These are phyloP conservation scores for Trypanosoma caninum DNA, from an alignment of 208 protist species.

Conservation along the genomic window DNA sequence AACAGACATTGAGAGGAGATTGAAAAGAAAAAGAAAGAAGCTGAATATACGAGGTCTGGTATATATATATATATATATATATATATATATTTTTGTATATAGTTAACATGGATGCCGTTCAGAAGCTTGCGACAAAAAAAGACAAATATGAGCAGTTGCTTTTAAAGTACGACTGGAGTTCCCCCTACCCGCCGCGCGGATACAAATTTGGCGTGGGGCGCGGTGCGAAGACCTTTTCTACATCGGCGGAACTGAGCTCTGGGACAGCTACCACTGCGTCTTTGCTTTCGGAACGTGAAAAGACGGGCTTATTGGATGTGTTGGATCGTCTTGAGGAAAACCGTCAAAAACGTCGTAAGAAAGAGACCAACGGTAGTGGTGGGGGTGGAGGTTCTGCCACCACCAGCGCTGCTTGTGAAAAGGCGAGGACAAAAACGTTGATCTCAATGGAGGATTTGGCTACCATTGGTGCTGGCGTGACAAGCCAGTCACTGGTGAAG, in stretches of 20 bases:
- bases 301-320: slow-evolving; percentile 30
- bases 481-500: slow-evolving; percentile 28
- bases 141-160: slow-evolving; percentile 81
- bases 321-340: slow-evolving; percentile 50
- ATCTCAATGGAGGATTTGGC: slow-evolving; percentile 30
- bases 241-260: slow-evolving; percentile 68
- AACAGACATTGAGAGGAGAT: no score
- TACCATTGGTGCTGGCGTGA: slow-evolving; percentile 16
- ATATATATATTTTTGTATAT: background rate
- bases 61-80: background rate
- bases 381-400: background rate
- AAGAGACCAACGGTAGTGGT: background rate
- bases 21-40: no score
- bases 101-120: slow-evolving; percentile 11
- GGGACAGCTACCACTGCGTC: slow-evolving; percentile 4
- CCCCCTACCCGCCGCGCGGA: slow-evolving; percentile 55
- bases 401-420: background rate
- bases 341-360: slow-evolving; percentile 16
- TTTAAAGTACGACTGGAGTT: slow-evolving; percentile 71
- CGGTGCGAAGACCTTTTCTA: slow-evolving; percentile 73
- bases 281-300: slow-evolving; percentile 17
- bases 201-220: slow-evolving; percentile 77
- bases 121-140: slow-evolving; percentile 6
- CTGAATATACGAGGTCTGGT: no score
- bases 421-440: slow-evolving; percentile 4